Evolutionary conservation across 441 rosid genomes (phyloP).

Genomic region (Arabidopsis hybrid): DNA sequence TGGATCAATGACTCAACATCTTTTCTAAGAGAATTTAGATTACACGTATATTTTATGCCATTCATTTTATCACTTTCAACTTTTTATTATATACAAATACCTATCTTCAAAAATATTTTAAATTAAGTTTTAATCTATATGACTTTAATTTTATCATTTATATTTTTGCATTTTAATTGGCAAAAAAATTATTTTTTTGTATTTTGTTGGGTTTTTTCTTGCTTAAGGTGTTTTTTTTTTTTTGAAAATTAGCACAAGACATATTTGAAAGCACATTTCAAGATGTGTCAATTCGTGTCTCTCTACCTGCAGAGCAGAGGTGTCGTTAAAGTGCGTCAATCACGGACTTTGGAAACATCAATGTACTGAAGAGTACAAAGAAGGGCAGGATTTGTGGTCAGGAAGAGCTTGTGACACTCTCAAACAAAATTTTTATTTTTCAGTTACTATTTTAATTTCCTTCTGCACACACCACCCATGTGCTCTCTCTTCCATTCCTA

Average conservation of each 20-base stretch:
- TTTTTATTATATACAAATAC: not conserved
- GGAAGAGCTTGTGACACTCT: slow-evolving; percentile 34
- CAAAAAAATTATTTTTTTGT: not conserved
- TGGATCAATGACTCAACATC: too few species aligned
- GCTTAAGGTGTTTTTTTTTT: not conserved
- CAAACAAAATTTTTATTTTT: slow-evolving; percentile 20
- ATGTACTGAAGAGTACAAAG: slow-evolving; percentile 43
- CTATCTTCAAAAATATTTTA: not conserved
- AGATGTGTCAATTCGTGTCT: slow-evolving; percentile 33
- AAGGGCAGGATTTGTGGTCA: slow-evolving; percentile 35
- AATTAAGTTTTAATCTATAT: not conserved
- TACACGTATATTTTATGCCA: not conserved
- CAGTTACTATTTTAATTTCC: slow-evolving; percentile 10
- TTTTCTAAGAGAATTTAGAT: too few species aligned
- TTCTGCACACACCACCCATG: slow-evolving; percentile 36
- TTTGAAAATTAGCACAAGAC: too few species aligned
- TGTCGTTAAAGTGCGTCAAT: slow-evolving; percentile 34
- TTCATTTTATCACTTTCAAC: not conserved
- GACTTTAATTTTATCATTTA: too few species aligned
- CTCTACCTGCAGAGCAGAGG: slow-evolving; percentile 33
- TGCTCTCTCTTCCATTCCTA: slow-evolving; percentile 16
- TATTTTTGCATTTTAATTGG: not conserved
- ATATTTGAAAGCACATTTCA: slow-evolving; percentile 27
- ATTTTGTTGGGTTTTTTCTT: not conserved
- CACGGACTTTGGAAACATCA: slow-evolving; percentile 39